phyloP scores from a whole-genome alignment of 2,329 filamentous ascomycete genomes.

The Nemania sp. region DNA sequence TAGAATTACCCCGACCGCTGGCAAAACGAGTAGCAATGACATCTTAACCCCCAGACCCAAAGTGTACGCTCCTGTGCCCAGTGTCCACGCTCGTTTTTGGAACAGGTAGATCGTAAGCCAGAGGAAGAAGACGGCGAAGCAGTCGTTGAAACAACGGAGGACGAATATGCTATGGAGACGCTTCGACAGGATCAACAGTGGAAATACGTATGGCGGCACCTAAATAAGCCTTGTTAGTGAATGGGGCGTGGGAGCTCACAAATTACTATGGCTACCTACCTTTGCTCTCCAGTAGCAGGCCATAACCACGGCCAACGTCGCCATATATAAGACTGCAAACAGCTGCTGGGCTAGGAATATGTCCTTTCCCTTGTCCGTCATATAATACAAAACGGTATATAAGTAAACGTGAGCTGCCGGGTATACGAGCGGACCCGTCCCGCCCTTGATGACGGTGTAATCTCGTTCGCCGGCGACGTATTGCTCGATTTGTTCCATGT shows the following conservation, averaged over 20 bases:
- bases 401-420: slow-evolving; percentile 94
- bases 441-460: slow-evolving; percentile 86
- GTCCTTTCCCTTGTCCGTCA: slow-evolving; percentile 81
- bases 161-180: slow-evolving; percentile 93
- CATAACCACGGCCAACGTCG: slow-evolving; percentile 81
- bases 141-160: slow-evolving; percentile 95
- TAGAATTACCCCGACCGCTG: slow-evolving; percentile 81
- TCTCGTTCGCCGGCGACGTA: slow-evolving; percentile 87
- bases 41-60: slow-evolving; percentile 94
- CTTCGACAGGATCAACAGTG: slow-evolving; percentile 88
- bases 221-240: slow-evolving; percentile 56
- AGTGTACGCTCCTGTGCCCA: slow-evolving; percentile 79
- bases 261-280: slow-evolving; percentile 56
- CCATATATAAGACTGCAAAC: slow-evolving; percentile 84
- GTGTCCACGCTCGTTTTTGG: slow-evolving; percentile 79
- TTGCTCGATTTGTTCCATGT: slow-evolving; percentile 91
- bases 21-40: slow-evolving; percentile 85
- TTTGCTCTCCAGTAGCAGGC: slow-evolving; percentile 81
- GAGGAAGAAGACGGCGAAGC: slow-evolving; percentile 85
- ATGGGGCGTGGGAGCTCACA: neutral
- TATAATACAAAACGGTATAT: slow-evolving; percentile 81
- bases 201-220: slow-evolving; percentile 88
- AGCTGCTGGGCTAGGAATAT: slow-evolving; percentile 85
- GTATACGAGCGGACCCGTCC: slow-evolving; percentile 94
- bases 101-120: slow-evolving; percentile 84